Percentiles rank a stretch among this genome's conserved stretches.
Conservation (phyloP, 2,329 filamentous ascomycete genomes). For the Raffaelea deltoideospora region DNA sequence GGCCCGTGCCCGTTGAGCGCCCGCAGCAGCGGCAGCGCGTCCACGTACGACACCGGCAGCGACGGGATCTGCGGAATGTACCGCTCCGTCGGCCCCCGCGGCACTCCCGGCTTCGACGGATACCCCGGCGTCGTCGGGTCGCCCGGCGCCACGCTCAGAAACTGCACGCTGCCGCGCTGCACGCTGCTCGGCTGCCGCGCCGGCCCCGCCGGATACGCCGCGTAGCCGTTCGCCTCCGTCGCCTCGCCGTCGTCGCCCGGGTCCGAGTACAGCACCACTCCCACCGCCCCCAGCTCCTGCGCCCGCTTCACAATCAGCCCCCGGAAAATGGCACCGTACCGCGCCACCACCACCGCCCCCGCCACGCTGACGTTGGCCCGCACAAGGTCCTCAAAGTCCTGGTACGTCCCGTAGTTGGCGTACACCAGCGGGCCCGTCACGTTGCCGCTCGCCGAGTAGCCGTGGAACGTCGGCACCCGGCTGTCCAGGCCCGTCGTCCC, state of each 20-base stretch:
- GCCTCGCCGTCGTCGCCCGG: slow-evolving; percentile 76
- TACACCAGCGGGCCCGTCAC: slow-evolving; percentile 79
- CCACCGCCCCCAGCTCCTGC: slow-evolving; percentile 78
- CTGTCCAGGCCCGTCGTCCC: slow-evolving; percentile 57
- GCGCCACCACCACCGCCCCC: slow-evolving; percentile 76
- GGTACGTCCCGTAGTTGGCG: slow-evolving; percentile 79
- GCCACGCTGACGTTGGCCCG: slow-evolving; percentile 58
- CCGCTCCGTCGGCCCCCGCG: slow-evolving; percentile 53
- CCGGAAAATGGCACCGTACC: slow-evolving; percentile 76
- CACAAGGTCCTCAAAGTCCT: slow-evolving; percentile 70
- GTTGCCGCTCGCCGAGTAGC: slow-evolving; percentile 84
- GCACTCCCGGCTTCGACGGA: slow-evolving; percentile 77
- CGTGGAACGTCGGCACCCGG: slow-evolving; percentile 80
- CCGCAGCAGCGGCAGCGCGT: slow-evolving; percentile 76
- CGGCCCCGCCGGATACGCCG: slow-evolving; percentile 70
- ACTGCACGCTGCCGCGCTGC: slow-evolving; percentile 76
- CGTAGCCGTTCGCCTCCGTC: slow-evolving; percentile 67
- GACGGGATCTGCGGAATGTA: slow-evolving; percentile 77
- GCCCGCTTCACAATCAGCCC: slow-evolving; percentile 88
- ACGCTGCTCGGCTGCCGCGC: slow-evolving; percentile 80
- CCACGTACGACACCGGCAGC: slow-evolving; percentile 74
- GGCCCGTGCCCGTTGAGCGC: slow-evolving; percentile 82
- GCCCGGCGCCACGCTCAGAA: slow-evolving; percentile 53
- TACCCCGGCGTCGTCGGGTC: slow-evolving; percentile 90
- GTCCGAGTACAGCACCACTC: slow-evolving; percentile 72